phyloP scores from a whole-genome alignment of 2,329 filamentous ascomycete species.

The Aspergillus clavatus region DNA sequence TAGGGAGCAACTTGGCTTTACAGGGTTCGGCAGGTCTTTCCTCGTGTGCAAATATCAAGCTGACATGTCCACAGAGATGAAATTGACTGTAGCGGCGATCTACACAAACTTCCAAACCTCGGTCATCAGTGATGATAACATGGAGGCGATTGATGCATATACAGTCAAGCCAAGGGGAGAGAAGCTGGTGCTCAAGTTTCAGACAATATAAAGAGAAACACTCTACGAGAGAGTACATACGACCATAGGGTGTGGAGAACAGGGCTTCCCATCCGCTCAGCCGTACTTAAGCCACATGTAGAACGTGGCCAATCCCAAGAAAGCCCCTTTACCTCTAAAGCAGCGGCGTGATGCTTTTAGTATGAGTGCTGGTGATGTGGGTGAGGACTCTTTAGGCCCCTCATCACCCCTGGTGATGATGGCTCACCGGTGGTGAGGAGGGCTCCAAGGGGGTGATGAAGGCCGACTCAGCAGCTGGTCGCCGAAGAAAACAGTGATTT shows the following conservation, averaged over 20 bases:
- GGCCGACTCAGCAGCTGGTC: neutral
- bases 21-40: constrained; percentile 34
- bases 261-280: too few species aligned
- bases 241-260: too few species aligned
- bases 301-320: neutral
- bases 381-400: neutral
- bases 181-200: constrained; percentile 56
- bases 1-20: constrained; percentile 46
- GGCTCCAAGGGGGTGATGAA: neutral
- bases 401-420: neutral
- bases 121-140: constrained; percentile 58
- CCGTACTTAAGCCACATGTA: neutral
- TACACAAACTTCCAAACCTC: constrained; percentile 63
- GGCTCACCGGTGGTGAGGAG: neutral
- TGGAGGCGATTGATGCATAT: constrained; percentile 63
- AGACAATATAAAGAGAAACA: constrained; percentile 21
- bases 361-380: neutral
- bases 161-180: constrained; percentile 56
- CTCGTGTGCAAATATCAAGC: neutral
- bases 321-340: neutral
- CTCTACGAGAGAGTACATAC: too few species aligned
- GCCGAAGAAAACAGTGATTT: neutral
- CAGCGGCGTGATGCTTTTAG: neutral
- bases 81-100: constrained; percentile 63
- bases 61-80: constrained; percentile 56